Evolutionary conservation across 495 filamentous ascomycete species (phyloP), one percentile per base, ranked within the genome.

Genomic region (Aspergillus nidulans): DNA sequence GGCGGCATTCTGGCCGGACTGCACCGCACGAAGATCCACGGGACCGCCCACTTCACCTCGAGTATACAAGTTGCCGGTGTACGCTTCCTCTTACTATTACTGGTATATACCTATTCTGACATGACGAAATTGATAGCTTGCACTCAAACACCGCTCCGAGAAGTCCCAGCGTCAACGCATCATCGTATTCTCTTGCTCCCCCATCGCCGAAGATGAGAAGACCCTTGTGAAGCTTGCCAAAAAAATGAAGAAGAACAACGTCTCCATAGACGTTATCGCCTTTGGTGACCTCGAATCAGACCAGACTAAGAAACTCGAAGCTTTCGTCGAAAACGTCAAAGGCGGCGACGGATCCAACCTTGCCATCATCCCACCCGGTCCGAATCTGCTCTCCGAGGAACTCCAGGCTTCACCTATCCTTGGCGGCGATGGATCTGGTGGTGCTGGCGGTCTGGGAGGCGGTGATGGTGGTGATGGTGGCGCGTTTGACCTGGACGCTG

Each of bases 61-160:
- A 92, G 88, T 43, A 91, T 99, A 67, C 92, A 96, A 68, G 87
- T 99, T 52, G 94, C 94, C 32, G 85, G 85, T 56, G 92, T 97
- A 85, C 58, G 90, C 6, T 38, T 28, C 15, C 9, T 1, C 43
- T 16, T 55, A 16, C 32, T 16, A 39, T 18, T n/a, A 39, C 9
- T 20, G 19, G 3, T n/a, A 7, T 32, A 8, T 34, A 25, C 3
- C 24, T 41, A 12, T 53, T 38, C 25, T 40, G 2, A 44, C 8
- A 34, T 38, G 6, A 5, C 30, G 3, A 10, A 2, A 8, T 18
- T 15, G 59, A 48, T 52, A 96, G 90, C 82, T 98, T 52, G 94
- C 94, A n/a, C 80, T 98, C 59, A 98, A 97, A 76, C 94, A 98
- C 71, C 87, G 94, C 32, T 91, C 96, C 72, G 96, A 98, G 72